A percentile compares a stretch with the other conserved stretches of the same genome.
Evolutionary conservation across 1,284 basidiomycete genomes (phyloP).

Genomic region (Naganishia sp.): DNA sequence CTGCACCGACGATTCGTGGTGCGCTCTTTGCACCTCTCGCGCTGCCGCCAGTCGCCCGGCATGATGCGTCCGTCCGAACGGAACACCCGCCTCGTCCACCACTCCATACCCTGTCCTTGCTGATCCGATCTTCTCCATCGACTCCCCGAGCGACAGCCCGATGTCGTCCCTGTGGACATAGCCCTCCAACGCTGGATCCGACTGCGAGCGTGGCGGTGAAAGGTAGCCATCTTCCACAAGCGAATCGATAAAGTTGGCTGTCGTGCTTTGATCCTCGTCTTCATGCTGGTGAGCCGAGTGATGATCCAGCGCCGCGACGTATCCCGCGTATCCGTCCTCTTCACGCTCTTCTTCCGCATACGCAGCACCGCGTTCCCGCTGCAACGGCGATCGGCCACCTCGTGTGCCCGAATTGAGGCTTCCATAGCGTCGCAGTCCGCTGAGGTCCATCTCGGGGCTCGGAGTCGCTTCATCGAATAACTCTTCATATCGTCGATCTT

Average conservation of each 20-base stretch:
- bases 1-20: constrained; percentile 33
- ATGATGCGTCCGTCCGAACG: constrained; percentile 70
- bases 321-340: constrained; percentile 22
- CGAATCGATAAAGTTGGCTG: constrained; percentile 53
- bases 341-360: constrained; percentile 22
- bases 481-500: constrained; percentile 11
- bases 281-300: not conserved
- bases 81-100: constrained; percentile 62
- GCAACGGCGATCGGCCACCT: constrained; percentile 4
- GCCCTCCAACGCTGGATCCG: constrained; percentile 5
- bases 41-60: constrained; percentile 44
- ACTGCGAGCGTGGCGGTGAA: constrained; percentile 43
- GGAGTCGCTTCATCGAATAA: constrained; percentile 7
- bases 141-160: constrained; percentile 35
- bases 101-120: constrained; percentile 28
- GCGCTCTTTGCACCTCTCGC: constrained; percentile 28
- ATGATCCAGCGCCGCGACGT: constrained; percentile 10
- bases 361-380: constrained; percentile 1
- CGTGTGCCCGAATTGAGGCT: constrained; percentile 8
- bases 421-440: constrained; percentile 12
- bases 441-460: constrained; percentile 26
- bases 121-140: constrained; percentile 30
- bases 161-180: constrained; percentile 30
- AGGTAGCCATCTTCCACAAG: constrained; percentile 52
- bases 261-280: constrained; percentile 39